These are phyloP conservation scores for Boletus vinaceobasis DNA, from an alignment of 768 basidiomycete genomes.

Conservation along the genomic window DNA sequence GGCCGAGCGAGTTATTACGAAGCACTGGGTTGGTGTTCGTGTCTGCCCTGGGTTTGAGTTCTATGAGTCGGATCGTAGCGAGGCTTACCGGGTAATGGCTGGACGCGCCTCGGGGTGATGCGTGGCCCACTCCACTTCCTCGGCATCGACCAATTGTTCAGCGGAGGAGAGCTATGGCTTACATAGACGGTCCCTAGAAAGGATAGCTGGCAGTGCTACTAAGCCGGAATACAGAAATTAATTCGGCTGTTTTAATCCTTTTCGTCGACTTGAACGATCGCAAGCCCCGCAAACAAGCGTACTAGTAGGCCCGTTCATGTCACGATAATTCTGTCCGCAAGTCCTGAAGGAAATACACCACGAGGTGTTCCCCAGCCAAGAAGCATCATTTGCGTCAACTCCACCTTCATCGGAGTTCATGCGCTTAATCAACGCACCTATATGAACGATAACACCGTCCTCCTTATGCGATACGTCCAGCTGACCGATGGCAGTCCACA, in stretches of 20 bases:
- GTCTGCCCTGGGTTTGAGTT: constrained; percentile 48
- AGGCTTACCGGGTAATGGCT: constrained; percentile 44
- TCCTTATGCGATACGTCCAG: constrained; percentile 19
- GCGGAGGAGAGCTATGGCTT: constrained; percentile 6
- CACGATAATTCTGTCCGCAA: background rate
- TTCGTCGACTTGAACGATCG: constrained; percentile 11
- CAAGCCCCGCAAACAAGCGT: background rate
- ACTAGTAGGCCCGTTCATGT: constrained; percentile 8
- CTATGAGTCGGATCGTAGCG: constrained; percentile 50
- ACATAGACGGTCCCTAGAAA: constrained; percentile 6
- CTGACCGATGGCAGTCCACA: constrained; percentile 8
- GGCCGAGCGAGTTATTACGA: constrained; percentile 26
- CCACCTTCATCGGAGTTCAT: constrained; percentile 13
- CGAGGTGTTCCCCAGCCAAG: constrained; percentile 13
- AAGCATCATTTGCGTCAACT: background rate
- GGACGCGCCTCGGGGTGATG: constrained; percentile 31
- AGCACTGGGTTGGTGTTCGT: constrained; percentile 28
- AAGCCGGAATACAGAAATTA: constrained; percentile 12
- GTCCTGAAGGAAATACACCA: constrained; percentile 2
- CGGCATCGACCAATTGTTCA: constrained; percentile 15
- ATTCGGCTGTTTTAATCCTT: constrained; percentile 5
- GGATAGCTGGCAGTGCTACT: constrained; percentile 12
- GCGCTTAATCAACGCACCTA: constrained; percentile 23
- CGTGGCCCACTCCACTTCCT: constrained; percentile 22
- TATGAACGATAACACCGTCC: constrained; percentile 14